Base-by-base conservation (phyloP, 1,284 basidiomycete genomes). In the Leccinum subrobustum region DNA sequence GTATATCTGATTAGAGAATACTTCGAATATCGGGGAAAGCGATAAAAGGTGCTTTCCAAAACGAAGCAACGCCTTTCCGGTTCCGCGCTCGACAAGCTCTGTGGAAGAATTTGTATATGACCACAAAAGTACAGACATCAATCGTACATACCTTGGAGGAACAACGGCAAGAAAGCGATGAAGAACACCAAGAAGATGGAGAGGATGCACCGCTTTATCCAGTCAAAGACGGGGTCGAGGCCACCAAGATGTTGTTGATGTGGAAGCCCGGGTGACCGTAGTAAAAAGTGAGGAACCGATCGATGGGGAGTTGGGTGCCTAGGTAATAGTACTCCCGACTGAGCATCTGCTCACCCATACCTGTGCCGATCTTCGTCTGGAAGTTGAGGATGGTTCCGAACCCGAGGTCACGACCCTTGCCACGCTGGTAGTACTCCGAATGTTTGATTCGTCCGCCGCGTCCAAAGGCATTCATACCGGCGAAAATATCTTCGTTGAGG, bases 341-440 rank as follows among this genome's bases (percentile, higher is more conserved):
- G 68, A 99, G 88, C 94, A 98, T 96, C 75, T 99, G 97, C 77
- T 99, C 97, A 70, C 96, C 97, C 97, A 99, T 99, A 81, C 97
- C 97, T 57, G 95, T 98, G 42, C 97, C 97, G 67, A 99, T 96
- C 85, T 99, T 99, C 62, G 97, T 99, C 81, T 98, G 96, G 88
- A 99, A 99, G 77, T 99, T 99, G 69, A 99, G 81, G 75, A 99
- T 99, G 50, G 97, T 99, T 60, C 97, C 97, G 76, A 99, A 99
- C 65, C 97, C 97, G 65, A 99, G 90, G 83, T 99, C 97, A 83
- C 97, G 93, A 66, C 97, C 97, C 81, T 99, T 99, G 70, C 96
- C 96, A 73, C 96, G 98, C 77, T 94, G 92, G 77, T 99, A 99
- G 81, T 99, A 99, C 77, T 99, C 97, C 54, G 93, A 94, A 78